Percentiles rank a stretch among this genome's conserved stretches.
Evolutionary conservation across 495 filamentous ascomycete species (phyloP).

Genomic region (Lichenothelia convexa): DNA sequence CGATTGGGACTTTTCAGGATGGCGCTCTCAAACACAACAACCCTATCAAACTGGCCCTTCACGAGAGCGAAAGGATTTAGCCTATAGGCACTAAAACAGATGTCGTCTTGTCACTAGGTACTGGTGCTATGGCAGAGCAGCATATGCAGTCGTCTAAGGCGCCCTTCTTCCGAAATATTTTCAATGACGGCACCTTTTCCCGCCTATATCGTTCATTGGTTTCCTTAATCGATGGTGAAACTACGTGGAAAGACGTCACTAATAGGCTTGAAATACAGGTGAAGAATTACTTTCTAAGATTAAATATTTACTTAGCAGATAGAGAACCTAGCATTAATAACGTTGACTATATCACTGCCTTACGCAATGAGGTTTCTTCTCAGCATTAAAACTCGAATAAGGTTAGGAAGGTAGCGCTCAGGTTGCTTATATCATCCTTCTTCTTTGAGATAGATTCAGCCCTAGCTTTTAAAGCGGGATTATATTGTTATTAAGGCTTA

Average conservation of each 20-base stretch:
- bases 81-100: not conserved
- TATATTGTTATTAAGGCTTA: not conserved
- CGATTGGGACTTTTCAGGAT: slow-evolving; percentile 17
- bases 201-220: slow-evolving; percentile 2
- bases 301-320: slow-evolving; percentile 1
- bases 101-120: slow-evolving; percentile 3
- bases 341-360: not conserved
- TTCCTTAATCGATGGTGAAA: slow-evolving; percentile 3
- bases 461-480: not conserved
- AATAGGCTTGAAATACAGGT: not conserved
- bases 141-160: not conserved
- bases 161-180: slow-evolving; percentile 1
- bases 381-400: not conserved
- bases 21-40: slow-evolving; percentile 20
- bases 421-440: slow-evolving; percentile 1
- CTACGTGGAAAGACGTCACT: slow-evolving; percentile 1
- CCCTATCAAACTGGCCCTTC: slow-evolving; percentile 17
- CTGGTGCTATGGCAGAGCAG: not conserved
- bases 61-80: slow-evolving; percentile 15
- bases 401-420: not conserved
- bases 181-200: slow-evolving; percentile 1
- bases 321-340: slow-evolving; percentile 1
- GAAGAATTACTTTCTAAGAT: not conserved
- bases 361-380: not conserved
- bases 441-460: slow-evolving; percentile 2